phyloP scores from a whole-genome alignment of 1,284 basidiomycete genomes.

The Ustilago lituana region DNA sequence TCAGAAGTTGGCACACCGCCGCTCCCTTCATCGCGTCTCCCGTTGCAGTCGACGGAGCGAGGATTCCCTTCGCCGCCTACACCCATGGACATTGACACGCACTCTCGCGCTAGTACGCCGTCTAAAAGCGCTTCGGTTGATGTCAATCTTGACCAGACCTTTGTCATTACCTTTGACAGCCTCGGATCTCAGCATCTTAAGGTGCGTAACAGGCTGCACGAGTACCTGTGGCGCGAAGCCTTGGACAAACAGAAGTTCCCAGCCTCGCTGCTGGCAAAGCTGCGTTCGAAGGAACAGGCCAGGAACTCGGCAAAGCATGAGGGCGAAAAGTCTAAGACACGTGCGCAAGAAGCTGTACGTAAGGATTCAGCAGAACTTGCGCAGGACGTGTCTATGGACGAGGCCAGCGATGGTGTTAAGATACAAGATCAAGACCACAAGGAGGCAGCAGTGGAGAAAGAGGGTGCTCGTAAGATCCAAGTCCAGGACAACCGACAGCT shows the following conservation, averaged over 20 bases:
- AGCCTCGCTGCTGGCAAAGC: not conserved
- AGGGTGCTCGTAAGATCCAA: constrained; percentile 8
- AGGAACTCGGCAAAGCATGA: not conserved
- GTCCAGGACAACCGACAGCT: constrained; percentile 17
- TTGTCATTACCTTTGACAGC: constrained; percentile 76
- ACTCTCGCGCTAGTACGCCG: constrained; percentile 1
- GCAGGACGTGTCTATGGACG: not conserved
- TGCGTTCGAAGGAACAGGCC: not conserved
- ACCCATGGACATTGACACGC: constrained; percentile 16
- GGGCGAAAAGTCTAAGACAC: not conserved
- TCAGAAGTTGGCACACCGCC: constrained; percentile 14
- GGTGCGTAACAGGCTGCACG: constrained; percentile 74
- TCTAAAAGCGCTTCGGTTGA: not conserved
- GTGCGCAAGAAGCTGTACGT: constrained; percentile 1
- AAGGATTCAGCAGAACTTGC: not conserved
- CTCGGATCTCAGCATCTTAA: constrained; percentile 77
- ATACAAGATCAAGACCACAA: not conserved
- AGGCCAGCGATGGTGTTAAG: not conserved
- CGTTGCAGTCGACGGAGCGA: not conserved
- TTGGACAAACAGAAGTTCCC: constrained; percentile 75
- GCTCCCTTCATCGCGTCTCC: constrained; percentile 4
- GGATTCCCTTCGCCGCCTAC: not conserved
- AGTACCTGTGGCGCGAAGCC: constrained; percentile 83
- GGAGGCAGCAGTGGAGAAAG: not conserved
- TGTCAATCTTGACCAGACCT: constrained; percentile 20